Base-by-base conservation (phyloP, 2,329 filamentous ascomycete genomes). In the Penicillium vulpinum region DNA sequence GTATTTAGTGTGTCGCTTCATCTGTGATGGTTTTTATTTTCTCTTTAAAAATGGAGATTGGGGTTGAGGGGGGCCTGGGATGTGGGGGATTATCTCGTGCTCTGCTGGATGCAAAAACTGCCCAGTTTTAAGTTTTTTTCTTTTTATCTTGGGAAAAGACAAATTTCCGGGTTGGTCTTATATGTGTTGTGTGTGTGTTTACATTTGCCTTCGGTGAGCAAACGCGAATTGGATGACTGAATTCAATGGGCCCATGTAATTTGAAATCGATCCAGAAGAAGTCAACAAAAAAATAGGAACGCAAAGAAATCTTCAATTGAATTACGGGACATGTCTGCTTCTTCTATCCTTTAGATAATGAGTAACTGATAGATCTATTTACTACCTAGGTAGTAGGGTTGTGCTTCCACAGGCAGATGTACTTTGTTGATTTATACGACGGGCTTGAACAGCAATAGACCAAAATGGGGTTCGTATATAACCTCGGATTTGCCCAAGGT, bases 211-310 rank as follows among this genome's bases (percentile, higher is more conserved):
- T 57, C 57, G 50, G 59, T 62, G 62, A 62, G 63, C 61, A 64
- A 66, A 60, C 55, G 62, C 62, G 64, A 64, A 65, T 66, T 66
- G 61, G 62, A 66, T 65, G 63, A 64, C 39, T 61, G 57, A 65
- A 65, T 59, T 60, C 61, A 59, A 55, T 44, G 54, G 44, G 57
- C 36, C 57, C 62, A 67, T 68, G 69, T 70, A 70, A 66, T 67
- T 70, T 66, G 67, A 68, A n/a, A 67, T 69, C 64, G 62, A 68
- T 56, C 53, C 55, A 63, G 50, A 63, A 63, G 50, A 63, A 63
- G 63, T 67, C 62, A 62, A 64, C 65, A 67, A 66, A 65, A 55
- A 62, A 51, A 54, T 57, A 60, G 54, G 54, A 62, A 61, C 49
- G 51, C 58, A 60, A 57, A 61, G 51, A 55, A 52, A 58, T 57